Conservation (phyloP, 1,284 basidiomycete species). For the Austroboletus olivaceoglutinosus region DNA sequence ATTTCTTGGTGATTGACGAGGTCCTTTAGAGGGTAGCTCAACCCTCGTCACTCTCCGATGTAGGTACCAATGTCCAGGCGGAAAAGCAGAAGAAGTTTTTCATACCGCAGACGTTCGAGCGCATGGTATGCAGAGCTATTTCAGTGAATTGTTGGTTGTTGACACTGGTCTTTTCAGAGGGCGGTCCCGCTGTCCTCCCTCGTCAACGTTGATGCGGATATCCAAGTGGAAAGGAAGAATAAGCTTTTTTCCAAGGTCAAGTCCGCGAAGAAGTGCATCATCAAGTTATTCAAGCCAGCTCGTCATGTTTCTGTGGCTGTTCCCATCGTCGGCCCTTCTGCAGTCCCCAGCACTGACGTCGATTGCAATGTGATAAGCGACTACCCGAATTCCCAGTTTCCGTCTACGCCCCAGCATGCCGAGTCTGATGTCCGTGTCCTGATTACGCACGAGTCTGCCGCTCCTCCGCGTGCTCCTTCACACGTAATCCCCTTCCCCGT, state of each 20-base stretch:
- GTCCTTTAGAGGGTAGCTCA: too few relatives aligned
- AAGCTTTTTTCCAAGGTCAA: constrained; percentile 14
- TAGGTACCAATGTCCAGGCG: too few relatives aligned
- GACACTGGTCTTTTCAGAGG: neutral
- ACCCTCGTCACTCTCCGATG: too few relatives aligned
- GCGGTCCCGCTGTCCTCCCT: neutral
- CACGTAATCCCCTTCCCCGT: neutral
- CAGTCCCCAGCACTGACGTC: neutral
- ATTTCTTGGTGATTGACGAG: neutral
- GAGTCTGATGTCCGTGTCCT: neutral
- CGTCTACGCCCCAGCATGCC: neutral
- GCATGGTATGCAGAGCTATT: constrained; percentile 5
- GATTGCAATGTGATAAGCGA: neutral
- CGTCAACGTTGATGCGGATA: neutral
- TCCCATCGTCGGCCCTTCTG: neutral
- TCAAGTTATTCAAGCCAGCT: constrained; percentile 18
- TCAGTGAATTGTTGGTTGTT: neutral
- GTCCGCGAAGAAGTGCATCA: constrained; percentile 14
- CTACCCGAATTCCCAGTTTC: neutral
- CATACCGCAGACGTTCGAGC: too few relatives aligned
- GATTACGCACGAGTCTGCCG: neutral
- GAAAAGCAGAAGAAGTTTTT: too few relatives aligned
- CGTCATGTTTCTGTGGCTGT: neutral
- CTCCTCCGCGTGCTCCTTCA: neutral
- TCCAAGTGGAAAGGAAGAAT: constrained; percentile 5